Conservation (phyloP, 371 early-diverging fungal species). For the Mucor lusitanicus region DNA sequence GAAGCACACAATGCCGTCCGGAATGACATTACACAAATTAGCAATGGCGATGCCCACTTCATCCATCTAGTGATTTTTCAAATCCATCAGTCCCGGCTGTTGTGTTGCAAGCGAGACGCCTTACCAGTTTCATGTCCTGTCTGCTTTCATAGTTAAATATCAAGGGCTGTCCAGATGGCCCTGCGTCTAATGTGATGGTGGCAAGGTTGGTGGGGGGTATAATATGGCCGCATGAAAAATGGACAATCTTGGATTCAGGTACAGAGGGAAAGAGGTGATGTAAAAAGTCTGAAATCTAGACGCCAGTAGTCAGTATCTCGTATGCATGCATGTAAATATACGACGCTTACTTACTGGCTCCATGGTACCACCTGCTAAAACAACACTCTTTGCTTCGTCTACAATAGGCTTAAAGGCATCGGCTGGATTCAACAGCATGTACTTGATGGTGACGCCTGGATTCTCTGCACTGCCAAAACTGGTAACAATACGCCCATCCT, state of each 20-base stretch:
- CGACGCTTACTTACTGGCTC: constrained; percentile 68
- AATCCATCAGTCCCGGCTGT: background rate
- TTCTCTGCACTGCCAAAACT: constrained; percentile 12
- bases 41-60: constrained; percentile 73
- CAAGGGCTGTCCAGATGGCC: constrained; percentile 66
- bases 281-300: constrained; percentile 48
- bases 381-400: constrained; percentile 77
- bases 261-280: constrained; percentile 55
- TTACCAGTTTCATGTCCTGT: constrained; percentile 52
- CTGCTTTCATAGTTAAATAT: constrained; percentile 76
- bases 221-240: constrained; percentile 83
- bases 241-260: constrained; percentile 44
- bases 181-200: constrained; percentile 61
- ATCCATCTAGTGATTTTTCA: constrained; percentile 52
- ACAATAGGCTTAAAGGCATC: constrained; percentile 82
- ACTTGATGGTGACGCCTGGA: constrained; percentile 53
- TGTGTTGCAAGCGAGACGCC: background rate
- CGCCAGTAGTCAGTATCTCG: background rate
- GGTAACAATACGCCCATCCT: constrained; percentile 72
- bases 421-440: constrained; percentile 85
- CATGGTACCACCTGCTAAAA: constrained; percentile 98
- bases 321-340: background rate
- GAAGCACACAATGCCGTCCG: constrained; percentile 93
- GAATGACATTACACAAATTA: constrained; percentile 81
- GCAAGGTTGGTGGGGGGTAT: constrained; percentile 70